These are phyloP conservation scores for Mycosphaerella arachidis DNA, from an alignment of 2,329 filamentous ascomycete species.

Conservation along the genomic window DNA sequence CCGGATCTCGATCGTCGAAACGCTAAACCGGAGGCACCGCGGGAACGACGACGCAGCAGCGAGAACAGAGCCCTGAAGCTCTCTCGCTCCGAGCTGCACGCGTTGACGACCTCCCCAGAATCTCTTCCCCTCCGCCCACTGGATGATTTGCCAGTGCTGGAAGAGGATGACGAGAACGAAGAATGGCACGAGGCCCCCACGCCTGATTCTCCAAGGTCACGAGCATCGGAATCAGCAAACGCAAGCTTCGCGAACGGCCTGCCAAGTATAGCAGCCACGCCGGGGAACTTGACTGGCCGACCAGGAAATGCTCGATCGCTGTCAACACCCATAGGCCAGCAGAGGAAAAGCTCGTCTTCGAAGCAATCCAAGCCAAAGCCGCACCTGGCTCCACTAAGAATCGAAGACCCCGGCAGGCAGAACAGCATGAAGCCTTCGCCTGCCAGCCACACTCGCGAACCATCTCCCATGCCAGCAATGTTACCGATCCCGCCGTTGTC, in stretches of 20 bases:
- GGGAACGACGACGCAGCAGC: constrained; percentile 14
- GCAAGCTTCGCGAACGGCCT: constrained; percentile 3
- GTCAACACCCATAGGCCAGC: constrained; percentile 11
- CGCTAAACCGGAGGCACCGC: background rate
- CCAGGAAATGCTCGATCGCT: constrained; percentile 7
- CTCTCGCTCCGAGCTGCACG: constrained; percentile 14
- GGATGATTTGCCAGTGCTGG: constrained; percentile 9
- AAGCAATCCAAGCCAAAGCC: constrained; percentile 13
- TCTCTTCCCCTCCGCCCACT: constrained; percentile 20
- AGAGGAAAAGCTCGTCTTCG: constrained; percentile 12
- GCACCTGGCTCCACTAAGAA: constrained; percentile 17
- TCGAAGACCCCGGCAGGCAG: constrained; percentile 28
- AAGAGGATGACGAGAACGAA: constrained; percentile 7
- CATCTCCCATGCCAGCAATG: constrained; percentile 47
- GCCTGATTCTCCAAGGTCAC: background rate
- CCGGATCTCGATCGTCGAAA: constrained; percentile 4
- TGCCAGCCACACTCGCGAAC: constrained; percentile 29
- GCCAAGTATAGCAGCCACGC: constrained; percentile 7
- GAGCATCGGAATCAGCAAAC: background rate
- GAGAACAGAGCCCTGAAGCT: constrained; percentile 17
- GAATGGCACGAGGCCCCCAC: constrained; percentile 12
- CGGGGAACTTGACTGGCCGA: background rate
- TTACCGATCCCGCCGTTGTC: constrained; percentile 60
- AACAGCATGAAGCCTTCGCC: constrained; percentile 31
- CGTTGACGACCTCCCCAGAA: constrained; percentile 19